Evolutionary conservation across 2,329 filamentous ascomycete genomes (phyloP).

Genomic region (Bipolaris zeicola): DNA sequence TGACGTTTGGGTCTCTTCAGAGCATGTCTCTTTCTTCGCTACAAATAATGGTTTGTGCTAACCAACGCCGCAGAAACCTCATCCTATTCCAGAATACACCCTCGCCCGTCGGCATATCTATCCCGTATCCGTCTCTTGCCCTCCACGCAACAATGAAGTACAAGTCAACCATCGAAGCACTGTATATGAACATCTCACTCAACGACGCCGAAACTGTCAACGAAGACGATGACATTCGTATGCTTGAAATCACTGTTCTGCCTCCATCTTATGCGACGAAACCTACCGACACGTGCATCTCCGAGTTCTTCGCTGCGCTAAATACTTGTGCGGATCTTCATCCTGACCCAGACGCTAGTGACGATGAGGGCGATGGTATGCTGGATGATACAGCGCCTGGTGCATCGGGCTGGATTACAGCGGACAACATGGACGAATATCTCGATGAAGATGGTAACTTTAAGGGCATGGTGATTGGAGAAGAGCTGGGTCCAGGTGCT

Average conservation of each 20-base stretch:
- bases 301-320: constrained; percentile 70
- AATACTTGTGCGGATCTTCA: constrained; percentile 77
- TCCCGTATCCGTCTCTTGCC: constrained; percentile 75
- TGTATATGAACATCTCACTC: constrained; percentile 47
- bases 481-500: constrained; percentile 45
- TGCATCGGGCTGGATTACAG: constrained; percentile 84
- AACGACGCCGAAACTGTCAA: constrained; percentile 61
- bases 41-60: not conserved
- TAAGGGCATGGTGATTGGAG: constrained; percentile 35
- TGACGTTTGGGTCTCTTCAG: constrained; percentile 56
- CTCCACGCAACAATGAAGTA: constrained; percentile 75
- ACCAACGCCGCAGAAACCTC: constrained; percentile 53
- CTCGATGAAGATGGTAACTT: constrained; percentile 50
- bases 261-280: constrained; percentile 50
- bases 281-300: constrained; percentile 42
- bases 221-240: constrained; percentile 67
- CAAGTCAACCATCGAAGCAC: constrained; percentile 39
- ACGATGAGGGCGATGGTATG: constrained; percentile 59
- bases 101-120: constrained; percentile 65
- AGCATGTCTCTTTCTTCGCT: constrained; percentile 36
- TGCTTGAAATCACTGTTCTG: constrained; percentile 70
- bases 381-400: constrained; percentile 66
- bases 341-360: constrained; percentile 68
- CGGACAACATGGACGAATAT: constrained; percentile 85
- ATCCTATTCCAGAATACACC: constrained; percentile 65